A percentile compares a stretch with the other conserved stretches of the same genome.
Evolutionary conservation across 2,329 filamentous ascomycete species (phyloP).

Genomic region (Coniella vitis): DNA sequence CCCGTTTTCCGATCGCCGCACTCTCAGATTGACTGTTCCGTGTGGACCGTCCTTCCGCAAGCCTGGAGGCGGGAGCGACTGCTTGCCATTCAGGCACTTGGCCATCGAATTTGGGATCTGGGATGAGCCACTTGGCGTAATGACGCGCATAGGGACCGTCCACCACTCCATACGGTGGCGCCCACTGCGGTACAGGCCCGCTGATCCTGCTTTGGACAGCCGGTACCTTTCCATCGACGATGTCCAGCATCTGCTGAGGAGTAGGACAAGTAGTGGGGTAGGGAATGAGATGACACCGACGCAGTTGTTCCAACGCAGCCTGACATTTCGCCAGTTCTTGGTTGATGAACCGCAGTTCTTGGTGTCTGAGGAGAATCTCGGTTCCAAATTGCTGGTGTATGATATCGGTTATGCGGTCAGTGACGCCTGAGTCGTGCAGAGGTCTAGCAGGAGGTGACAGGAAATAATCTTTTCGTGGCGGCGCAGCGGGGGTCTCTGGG

Average conservation of each 20-base stretch:
- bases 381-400: conserved; percentile 85
- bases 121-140: conserved; percentile 92
- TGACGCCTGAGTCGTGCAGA: conserved; percentile 44
- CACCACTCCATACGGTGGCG: conserved; percentile 81
- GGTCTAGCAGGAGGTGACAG: conserved; percentile 28
- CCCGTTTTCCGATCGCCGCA: conserved; percentile 40
- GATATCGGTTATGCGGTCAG: conserved; percentile 14
- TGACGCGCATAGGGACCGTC: conserved; percentile 92
- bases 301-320: conserved; percentile 84
- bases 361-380: conserved; percentile 89
- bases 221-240: conserved; percentile 68
- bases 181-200: conserved; percentile 64
- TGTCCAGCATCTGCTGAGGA: conserved; percentile 59
- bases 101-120: conserved; percentile 80
- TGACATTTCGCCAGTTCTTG: conserved; percentile 96
- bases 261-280: conserved; percentile 68
- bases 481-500: conserved; percentile 19
- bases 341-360: conserved; percentile 88
- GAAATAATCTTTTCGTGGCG: conserved; percentile 18
- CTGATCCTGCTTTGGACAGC: conserved; percentile 57
- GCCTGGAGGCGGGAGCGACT: conserved; percentile 33
- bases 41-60: conserved; percentile 67
- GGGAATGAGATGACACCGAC: conserved; percentile 85
- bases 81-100: conserved; percentile 41
- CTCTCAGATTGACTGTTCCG: conserved; percentile 64